phyloP scores from a whole-genome alignment of 2,329 filamentous ascomycete genomes.

The Cordyceps fumosorosea region DNA sequence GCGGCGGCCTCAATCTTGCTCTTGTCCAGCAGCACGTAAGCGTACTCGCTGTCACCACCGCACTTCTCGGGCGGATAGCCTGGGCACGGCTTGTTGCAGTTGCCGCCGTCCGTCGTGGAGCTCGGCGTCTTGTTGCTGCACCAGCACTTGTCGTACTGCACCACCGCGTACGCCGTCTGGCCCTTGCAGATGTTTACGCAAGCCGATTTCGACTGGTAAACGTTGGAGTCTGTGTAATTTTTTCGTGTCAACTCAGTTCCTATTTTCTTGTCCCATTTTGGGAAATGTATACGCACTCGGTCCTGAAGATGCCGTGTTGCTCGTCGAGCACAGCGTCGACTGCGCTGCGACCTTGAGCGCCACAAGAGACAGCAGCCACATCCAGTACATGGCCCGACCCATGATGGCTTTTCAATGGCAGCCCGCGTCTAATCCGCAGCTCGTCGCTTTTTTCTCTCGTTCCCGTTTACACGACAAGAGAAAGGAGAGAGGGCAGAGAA shows the following conservation, averaged over 20 bases:
- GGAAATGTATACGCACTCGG: not conserved
- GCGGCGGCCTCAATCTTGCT: not conserved
- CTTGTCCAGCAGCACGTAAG: conserved; percentile 1
- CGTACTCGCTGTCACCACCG: not conserved
- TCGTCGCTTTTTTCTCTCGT: no score
- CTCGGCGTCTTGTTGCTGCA: conserved; percentile 2
- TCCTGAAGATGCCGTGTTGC: not conserved
- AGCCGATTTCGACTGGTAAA: not conserved
- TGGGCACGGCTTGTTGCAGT: conserved; percentile 1
- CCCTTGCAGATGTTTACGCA: not conserved
- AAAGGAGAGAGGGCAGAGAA: not conserved
- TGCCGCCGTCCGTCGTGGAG: not conserved
- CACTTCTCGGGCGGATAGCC: conserved; percentile 2
- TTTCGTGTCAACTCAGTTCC: not conserved
- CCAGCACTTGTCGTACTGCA: conserved; percentile 4
- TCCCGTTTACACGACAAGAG: not conserved
- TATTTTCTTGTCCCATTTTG: not conserved
- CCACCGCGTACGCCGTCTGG: conserved; percentile 1
- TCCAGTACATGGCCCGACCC: not conserved
- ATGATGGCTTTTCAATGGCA: not conserved
- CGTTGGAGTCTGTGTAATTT: not conserved
- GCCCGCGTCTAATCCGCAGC: not conserved
- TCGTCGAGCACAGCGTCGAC: conserved; percentile 1
- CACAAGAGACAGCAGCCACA: not conserved
- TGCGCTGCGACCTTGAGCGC: not conserved